These are phyloP conservation scores for Vitis hybrid DNA, from an alignment of 177 flowering plant species.

Conservation along the genomic window DNA sequence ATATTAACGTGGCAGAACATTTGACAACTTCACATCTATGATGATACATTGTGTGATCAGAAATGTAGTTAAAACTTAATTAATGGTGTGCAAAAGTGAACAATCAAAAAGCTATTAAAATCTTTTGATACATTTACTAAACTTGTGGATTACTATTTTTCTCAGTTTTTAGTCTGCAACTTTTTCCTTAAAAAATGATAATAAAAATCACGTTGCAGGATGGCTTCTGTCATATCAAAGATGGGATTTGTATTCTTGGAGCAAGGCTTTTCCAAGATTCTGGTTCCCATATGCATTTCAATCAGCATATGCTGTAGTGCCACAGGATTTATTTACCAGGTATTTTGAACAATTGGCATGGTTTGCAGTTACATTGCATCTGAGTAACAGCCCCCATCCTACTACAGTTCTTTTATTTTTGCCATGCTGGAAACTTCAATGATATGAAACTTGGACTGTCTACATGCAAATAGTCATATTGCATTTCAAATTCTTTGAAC, in stretches of 20 bases:
- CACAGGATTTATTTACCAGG: constrained; percentile 91
- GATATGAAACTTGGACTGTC: too few relatives aligned
- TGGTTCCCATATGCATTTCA: constrained; percentile 77
- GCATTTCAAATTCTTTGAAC: too few relatives aligned
- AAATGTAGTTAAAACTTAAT: too few relatives aligned
- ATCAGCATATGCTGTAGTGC: constrained; percentile 84
- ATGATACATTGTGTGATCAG: too few relatives aligned
- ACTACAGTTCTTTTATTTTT: too few relatives aligned
- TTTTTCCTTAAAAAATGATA: constrained; percentile 1
- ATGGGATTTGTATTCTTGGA: constrained; percentile 91
- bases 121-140: background rate
- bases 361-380: background rate
- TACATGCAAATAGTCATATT: too few relatives aligned
- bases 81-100: too few relatives aligned
- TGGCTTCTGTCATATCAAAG: constrained; percentile 95
- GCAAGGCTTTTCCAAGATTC: constrained; percentile 74
- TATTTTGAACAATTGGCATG: constrained; percentile 14
- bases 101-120: too few relatives aligned
- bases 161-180: background rate
- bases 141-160: background rate
- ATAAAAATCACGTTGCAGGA: constrained; percentile 43
- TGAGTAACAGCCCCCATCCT: background rate
- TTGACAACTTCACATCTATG: too few relatives aligned
- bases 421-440: too few relatives aligned
- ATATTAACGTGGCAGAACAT: too few relatives aligned